Base-by-base conservation (phyloP, 257 asterid genomes). In the Phtheirospermum japonicum region DNA sequence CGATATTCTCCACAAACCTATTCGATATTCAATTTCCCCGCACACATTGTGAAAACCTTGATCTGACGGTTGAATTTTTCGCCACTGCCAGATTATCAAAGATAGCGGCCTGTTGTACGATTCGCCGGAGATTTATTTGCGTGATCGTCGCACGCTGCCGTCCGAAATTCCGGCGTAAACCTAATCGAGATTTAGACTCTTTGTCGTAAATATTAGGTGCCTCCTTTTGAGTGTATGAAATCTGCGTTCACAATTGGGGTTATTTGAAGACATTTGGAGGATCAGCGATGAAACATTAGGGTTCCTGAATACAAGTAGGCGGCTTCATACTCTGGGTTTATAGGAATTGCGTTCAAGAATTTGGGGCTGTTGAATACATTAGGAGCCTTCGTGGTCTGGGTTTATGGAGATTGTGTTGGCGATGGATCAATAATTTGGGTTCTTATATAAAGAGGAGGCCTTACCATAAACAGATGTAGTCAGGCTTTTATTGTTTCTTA, bases 11-110 rank as follows among this genome's bases (percentile, higher is more conserved):
- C 80, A 63, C 73, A 61, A 39, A 54, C 63, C 63, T 69, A 18
- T 65, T 42, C 65, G 0, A 30, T 59, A 42, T 66, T 73, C 57
- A 19, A 16, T 46, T 2, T 46, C 76, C 80, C 39, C 67, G 67
- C 64, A 70, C 76, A 70, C 75, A 28, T 31, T 62, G 56, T 64
- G 71, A 61, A 61, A 23, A 64, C 65, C 70, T 26, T 64, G 57
- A 57, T 63, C 73, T 65, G 56, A 54, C 67, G 62, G 62, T 62
- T 70, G 55, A 18, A 23, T 62, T 62, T 52, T 43, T 63, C 57
- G 9, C 51, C 65, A 46, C 51, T 14, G 57, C 63, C 33, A 26
- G 55, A 42, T 58, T 20, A 19, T 7, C 72, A 61, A 10, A 45
- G 20, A 33, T 23, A 63, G 43, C 20, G 12, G 20, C 13, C 45